Conservation (phyloP, 2,329 filamentous ascomycete species). For the Botrytis squamosa region DNA sequence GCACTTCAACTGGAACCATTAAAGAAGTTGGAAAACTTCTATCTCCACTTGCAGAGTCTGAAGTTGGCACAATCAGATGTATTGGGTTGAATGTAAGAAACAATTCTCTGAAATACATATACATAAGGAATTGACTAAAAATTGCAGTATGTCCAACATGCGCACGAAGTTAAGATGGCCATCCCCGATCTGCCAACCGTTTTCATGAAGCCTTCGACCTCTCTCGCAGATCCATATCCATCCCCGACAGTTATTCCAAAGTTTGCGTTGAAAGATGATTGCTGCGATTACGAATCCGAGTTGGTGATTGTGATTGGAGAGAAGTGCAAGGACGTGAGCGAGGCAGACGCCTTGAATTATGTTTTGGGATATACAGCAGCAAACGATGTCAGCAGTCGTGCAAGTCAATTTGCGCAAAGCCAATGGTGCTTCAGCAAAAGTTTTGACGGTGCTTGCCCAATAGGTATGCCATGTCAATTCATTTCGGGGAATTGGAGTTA, state of each 20-base stretch:
- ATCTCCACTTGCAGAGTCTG: constrained; percentile 45
- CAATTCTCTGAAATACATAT: neutral
- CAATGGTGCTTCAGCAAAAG: constrained; percentile 54
- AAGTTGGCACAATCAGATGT: constrained; percentile 50
- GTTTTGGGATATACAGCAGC: constrained; percentile 56
- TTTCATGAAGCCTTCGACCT: constrained; percentile 36
- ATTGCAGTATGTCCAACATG: constrained; percentile 46
- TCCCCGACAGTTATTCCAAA: constrained; percentile 47
- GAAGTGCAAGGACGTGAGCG: constrained; percentile 48
- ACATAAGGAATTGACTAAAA: neutral
- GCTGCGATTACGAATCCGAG: constrained; percentile 52
- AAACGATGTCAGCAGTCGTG: constrained; percentile 55
- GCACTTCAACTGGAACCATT: constrained; percentile 48
- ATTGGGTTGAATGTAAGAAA: constrained; percentile 50
- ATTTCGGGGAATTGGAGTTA: neutral
- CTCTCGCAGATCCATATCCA: constrained; percentile 34
- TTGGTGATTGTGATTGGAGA: constrained; percentile 50
- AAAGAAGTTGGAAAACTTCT: constrained; percentile 46
- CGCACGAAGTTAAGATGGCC: constrained; percentile 46
- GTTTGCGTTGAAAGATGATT: constrained; percentile 45
- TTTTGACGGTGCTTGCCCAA: constrained; percentile 49
- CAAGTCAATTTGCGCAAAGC: constrained; percentile 48
- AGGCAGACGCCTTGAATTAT: constrained; percentile 49
- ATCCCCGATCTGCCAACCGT: constrained; percentile 45
- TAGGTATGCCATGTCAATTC: constrained; percentile 39